A percentile compares a stretch with the other conserved stretches of the same genome.
Conservation (phyloP, 345 rosid species). For the Rhodamnia argentea region DNA sequence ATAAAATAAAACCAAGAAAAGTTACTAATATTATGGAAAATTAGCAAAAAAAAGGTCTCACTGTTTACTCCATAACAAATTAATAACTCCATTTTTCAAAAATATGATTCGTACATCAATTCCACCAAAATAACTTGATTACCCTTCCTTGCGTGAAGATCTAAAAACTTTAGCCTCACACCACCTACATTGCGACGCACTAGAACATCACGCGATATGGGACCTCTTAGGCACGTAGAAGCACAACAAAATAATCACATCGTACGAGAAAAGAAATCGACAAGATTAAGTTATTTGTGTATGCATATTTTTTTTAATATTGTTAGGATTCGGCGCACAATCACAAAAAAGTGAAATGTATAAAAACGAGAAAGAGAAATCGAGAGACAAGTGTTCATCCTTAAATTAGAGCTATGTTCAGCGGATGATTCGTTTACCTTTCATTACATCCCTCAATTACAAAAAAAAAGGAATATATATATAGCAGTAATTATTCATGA, state of each 20-base stretch:
- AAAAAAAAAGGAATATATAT: too few relatives aligned
- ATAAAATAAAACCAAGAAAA: not conserved
- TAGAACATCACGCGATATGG: accelerated
- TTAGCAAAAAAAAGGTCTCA: not conserved
- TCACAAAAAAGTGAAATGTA: too few relatives aligned
- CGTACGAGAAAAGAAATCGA: not conserved
- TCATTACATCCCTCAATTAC: too few relatives aligned
- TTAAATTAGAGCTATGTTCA: too few relatives aligned
- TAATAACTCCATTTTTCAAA: not conserved
- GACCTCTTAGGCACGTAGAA: not conserved
- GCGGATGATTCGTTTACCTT: too few relatives aligned
- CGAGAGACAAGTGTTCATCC: too few relatives aligned
- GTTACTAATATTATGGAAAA: not conserved
- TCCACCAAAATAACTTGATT: not conserved
- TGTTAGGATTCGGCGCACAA: too few relatives aligned
- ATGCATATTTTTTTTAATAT: not conserved
- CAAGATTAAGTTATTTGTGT: not conserved
- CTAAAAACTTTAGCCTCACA: not conserved
- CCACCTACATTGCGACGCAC: not conserved
- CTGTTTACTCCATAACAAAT: not conserved
- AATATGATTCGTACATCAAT: not conserved
- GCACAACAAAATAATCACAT: not conserved
- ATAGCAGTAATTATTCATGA: too few relatives aligned
- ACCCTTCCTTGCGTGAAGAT: not conserved
- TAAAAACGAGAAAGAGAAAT: too few relatives aligned